Conservation (phyloP, 2,329 filamentous ascomycete species). For the Lasiodiplodia theobromae region DNA sequence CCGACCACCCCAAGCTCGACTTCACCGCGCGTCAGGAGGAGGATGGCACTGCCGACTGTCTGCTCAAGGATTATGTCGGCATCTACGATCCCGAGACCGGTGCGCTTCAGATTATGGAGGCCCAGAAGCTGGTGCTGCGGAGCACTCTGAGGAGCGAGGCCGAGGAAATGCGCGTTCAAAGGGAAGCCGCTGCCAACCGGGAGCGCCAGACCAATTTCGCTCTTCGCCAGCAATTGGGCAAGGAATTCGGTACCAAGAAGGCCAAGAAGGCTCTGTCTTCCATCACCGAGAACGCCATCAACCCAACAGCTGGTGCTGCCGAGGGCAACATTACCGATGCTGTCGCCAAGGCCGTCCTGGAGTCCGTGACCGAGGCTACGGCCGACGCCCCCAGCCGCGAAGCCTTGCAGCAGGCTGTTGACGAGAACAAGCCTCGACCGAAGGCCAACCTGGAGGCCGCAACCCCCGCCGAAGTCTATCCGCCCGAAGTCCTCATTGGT, state of each 20-base stretch:
- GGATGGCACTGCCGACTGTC: conserved; percentile 54
- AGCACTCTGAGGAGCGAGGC: conserved; percentile 55
- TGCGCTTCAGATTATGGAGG: conserved; percentile 60
- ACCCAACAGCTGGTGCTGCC: conserved; percentile 38
- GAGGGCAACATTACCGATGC: conserved; percentile 36
- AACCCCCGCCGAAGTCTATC: conserved; percentile 76
- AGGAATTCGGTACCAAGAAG: conserved; percentile 86
- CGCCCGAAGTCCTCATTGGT: conserved; percentile 70
- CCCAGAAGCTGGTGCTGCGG: conserved; percentile 63
- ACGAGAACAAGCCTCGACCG: conserved; percentile 76
- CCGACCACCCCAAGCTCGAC: conserved; percentile 66
- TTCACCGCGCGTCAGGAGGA: conserved; percentile 62
- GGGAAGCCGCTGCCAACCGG: conserved; percentile 37
- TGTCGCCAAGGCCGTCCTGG: conserved; percentile 60
- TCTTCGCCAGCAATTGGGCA: conserved; percentile 62
- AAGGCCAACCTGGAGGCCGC: conserved; percentile 71
- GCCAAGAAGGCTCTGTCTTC: conserved; percentile 78
- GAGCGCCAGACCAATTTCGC: conserved; percentile 37
- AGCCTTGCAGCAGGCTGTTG: conserved; percentile 68
- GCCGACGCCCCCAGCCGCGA: conserved; percentile 71
- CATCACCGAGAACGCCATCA: conserved; percentile 74
- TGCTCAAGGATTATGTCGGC: conserved; percentile 67
- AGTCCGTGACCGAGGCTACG: conserved; percentile 67
- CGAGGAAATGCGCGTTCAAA: conserved; percentile 48
- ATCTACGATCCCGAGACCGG: conserved; percentile 63